phyloP scores from a whole-genome alignment of 2,329 filamentous ascomycete species.

The Botryotinia convoluta region DNA sequence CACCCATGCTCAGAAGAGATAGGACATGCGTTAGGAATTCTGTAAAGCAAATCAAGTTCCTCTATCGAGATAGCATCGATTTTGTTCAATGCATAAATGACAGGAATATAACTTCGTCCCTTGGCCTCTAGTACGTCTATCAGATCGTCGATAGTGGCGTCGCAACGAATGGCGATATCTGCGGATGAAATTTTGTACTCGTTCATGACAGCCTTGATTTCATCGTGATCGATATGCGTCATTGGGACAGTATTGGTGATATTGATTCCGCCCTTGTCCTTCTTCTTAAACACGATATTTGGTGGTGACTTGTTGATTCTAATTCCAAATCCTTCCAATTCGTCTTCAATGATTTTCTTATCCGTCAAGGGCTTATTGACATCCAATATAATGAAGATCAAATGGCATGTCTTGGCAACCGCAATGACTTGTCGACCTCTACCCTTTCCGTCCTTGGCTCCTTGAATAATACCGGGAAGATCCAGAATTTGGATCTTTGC shows the following conservation, averaged over 20 bases:
- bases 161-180: slow-evolving; percentile 95
- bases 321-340: slow-evolving; percentile 96
- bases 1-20: slow-evolving; percentile 97
- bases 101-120: slow-evolving; percentile 95
- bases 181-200: slow-evolving; percentile 97
- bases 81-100: slow-evolving; percentile 98
- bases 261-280: slow-evolving; percentile 95
- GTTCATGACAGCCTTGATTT: slow-evolving; percentile 96
- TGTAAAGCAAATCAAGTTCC: slow-evolving; percentile 91
- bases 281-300: slow-evolving; percentile 99
- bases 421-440: slow-evolving; percentile 98
- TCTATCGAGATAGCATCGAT: slow-evolving; percentile 98
- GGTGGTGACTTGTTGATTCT: slow-evolving; percentile 95
- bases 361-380: slow-evolving; percentile 98
- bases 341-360: slow-evolving; percentile 91
- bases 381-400: slow-evolving; percentile 98
- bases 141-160: slow-evolving; percentile 94
- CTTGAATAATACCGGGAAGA: slow-evolving; percentile 97
- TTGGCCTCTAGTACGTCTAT: slow-evolving; percentile 96
- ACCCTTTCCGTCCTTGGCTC: slow-evolving; percentile 96
- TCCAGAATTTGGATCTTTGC: slow-evolving; percentile 98
- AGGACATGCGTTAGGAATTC: slow-evolving; percentile 93
- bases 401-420: slow-evolving; percentile 95
- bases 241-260: slow-evolving; percentile 94
- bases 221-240: slow-evolving; percentile 88